phyloP scores from a whole-genome alignment of 805 yeast species.

The Kodamaea neixiangensis region DNA sequence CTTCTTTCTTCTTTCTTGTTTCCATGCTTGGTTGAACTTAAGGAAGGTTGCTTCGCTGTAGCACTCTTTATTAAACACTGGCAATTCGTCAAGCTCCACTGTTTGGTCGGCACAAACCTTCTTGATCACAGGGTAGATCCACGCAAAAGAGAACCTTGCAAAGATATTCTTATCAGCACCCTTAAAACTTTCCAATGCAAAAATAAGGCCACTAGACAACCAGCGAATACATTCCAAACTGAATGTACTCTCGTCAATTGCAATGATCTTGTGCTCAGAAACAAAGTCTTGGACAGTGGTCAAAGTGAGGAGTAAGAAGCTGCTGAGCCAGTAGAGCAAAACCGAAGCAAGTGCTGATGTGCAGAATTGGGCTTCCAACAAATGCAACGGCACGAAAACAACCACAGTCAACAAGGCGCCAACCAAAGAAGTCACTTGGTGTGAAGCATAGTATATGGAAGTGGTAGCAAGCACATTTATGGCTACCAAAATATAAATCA shows the following conservation, averaged over 20 bases:
- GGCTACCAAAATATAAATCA: constrained; percentile 7
- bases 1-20: constrained; percentile 15
- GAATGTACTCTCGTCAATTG: neutral
- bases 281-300: constrained; percentile 11
- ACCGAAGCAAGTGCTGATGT: constrained; percentile 40
- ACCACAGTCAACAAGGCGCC: neutral
- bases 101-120: constrained; percentile 23
- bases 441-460: neutral
- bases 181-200: constrained; percentile 7
- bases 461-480: neutral
- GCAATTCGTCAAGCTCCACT: constrained; percentile 21
- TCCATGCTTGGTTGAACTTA: constrained; percentile 26
- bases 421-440: neutral
- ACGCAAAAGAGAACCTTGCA: constrained; percentile 24
- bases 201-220: constrained; percentile 3
- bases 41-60: constrained; percentile 18
- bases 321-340: constrained; percentile 42
- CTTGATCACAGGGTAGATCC: constrained; percentile 29
- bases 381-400: constrained; percentile 44
- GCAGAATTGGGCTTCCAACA: constrained; percentile 43
- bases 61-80: constrained; percentile 6
- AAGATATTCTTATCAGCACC: constrained; percentile 14
- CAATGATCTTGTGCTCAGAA: constrained; percentile 10
- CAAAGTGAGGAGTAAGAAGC: neutral
- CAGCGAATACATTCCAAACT: constrained; percentile 2